These are phyloP conservation scores for Diplodia scrobiculata DNA, from an alignment of 2,329 filamentous ascomycete species.

Conservation along the genomic window DNA sequence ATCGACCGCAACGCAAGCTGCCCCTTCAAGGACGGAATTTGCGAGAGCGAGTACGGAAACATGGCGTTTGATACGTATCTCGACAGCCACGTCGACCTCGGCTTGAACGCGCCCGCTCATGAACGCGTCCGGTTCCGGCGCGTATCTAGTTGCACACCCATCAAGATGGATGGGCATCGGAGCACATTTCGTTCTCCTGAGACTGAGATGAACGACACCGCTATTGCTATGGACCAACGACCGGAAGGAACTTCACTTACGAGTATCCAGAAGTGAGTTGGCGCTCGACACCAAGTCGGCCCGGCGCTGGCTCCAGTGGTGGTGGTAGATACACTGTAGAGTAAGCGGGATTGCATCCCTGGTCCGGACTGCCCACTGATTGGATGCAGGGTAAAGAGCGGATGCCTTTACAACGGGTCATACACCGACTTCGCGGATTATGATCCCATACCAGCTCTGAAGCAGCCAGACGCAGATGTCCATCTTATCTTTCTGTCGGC, in stretches of 20 bases:
- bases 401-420: background rate
- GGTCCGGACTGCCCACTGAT: background rate
- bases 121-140: slow-evolving; percentile 27
- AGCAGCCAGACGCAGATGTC: slow-evolving; percentile 37
- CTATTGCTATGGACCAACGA: background rate
- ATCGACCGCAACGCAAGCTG: slow-evolving; percentile 28
- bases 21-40: slow-evolving; percentile 31
- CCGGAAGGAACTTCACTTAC: background rate
- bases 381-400: background rate
- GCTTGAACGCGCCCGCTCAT: slow-evolving; percentile 33
- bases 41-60: slow-evolving; percentile 29
- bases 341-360: background rate
- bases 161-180: slow-evolving; percentile 24
- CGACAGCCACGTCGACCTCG: slow-evolving; percentile 33
- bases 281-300: background rate
- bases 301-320: no score
- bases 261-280: background rate
- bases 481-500: slow-evolving; percentile 39
- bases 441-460: slow-evolving; percentile 37
- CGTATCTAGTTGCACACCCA: slow-evolving; percentile 28
- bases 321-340: background rate
- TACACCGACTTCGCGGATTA: background rate
- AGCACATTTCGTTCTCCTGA: background rate
- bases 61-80: slow-evolving; percentile 33
- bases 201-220: background rate